Conservation (phyloP, 1,284 basidiomycete species). For the Ceratobasidium sp. region DNA sequence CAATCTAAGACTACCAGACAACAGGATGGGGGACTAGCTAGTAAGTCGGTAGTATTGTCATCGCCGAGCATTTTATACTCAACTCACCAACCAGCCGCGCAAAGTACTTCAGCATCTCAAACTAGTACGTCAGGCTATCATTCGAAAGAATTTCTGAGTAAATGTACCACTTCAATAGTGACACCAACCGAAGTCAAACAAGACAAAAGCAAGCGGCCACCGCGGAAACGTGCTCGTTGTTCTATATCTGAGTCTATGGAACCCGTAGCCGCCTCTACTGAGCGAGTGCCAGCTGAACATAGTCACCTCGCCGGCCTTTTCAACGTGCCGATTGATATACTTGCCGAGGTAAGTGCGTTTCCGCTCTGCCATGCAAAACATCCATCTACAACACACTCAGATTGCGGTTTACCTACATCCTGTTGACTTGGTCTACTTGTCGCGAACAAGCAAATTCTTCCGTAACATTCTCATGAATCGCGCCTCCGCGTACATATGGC, state of each 20-base stretch:
- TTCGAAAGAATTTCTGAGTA: no score
- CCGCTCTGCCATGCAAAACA: not conserved
- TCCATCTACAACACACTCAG: not conserved
- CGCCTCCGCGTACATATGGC: slow-evolving; percentile 14
- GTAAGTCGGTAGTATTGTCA: no score
- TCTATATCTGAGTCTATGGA: not conserved
- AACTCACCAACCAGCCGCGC: no score
- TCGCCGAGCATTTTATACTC: no score
- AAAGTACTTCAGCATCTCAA: no score
- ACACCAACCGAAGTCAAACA: not conserved
- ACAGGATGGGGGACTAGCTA: no score
- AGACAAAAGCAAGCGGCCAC: not conserved
- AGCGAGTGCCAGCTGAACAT: not conserved
- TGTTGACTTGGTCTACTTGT: slow-evolving; percentile 36
- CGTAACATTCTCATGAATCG: slow-evolving; percentile 33
- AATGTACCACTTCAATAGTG: no score
- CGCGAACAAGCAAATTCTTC: slow-evolving; percentile 36
- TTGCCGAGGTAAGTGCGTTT: not conserved
- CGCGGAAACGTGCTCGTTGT: not conserved
- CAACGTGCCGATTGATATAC: slow-evolving; percentile 15
- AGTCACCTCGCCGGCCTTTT: not conserved
- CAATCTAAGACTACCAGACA: no score
- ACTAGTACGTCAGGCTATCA: no score
- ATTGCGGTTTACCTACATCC: slow-evolving; percentile 32
- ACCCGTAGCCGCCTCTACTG: not conserved